These are phyloP conservation scores for Pouteria campechiana DNA, from an alignment of 179 eudicot species.

Conservation along the genomic window DNA sequence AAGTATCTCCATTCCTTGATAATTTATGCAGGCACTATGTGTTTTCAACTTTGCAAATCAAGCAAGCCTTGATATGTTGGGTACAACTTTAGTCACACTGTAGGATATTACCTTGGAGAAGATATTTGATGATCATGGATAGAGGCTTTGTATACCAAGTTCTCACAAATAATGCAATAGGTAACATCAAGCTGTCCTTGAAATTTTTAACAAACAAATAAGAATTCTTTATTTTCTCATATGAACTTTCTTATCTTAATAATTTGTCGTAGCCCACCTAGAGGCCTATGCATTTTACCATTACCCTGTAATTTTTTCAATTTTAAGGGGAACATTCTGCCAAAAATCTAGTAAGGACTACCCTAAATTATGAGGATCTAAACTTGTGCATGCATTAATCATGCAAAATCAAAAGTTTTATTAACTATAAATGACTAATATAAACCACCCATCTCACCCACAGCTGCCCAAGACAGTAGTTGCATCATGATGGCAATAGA, in stretches of 20 bases:
- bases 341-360: no score
- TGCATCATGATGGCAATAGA: no score
- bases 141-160: slow-evolving; percentile 39
- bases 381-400: no score
- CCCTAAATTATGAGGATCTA: no score
- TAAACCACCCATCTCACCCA: no score
- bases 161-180: slow-evolving; percentile 79
- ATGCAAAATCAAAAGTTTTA: no score
- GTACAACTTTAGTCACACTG: slow-evolving; percentile 60
- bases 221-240: neutral
- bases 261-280: slow-evolving; percentile 14
- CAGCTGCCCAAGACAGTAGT: no score
- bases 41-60: slow-evolving; percentile 70
- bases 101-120: slow-evolving; percentile 61
- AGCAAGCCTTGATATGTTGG: slow-evolving; percentile 78
- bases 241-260: neutral
- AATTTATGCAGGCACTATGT: slow-evolving; percentile 45
- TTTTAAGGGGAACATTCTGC: no score
- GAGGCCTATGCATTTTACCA: slow-evolving; percentile 31
- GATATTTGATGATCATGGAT: slow-evolving; percentile 62
- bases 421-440: no score
- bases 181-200: slow-evolving; percentile 14
- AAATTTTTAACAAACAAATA: neutral
- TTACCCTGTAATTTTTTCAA: no score
- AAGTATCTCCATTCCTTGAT: no score